Evolutionary conservation across 2,329 filamentous ascomycete genomes (phyloP).

Genomic region (Monosporascus sp.): DNA sequence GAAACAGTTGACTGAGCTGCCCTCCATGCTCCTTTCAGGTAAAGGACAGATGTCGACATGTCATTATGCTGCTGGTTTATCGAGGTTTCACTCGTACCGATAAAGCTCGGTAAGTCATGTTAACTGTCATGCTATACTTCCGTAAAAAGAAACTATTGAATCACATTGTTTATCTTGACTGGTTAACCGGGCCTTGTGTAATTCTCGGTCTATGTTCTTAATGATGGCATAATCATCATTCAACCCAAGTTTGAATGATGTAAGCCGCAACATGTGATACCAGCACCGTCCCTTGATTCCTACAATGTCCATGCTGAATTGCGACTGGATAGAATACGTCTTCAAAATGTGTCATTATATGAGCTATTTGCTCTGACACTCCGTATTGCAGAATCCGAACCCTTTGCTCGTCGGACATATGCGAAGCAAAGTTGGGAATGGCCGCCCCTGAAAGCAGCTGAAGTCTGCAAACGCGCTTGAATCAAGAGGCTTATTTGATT

Average conservation of each 20-base stretch:
- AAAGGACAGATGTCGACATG: not conserved
- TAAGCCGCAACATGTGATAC: not conserved
- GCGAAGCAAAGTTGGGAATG: not conserved
- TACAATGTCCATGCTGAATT: not conserved
- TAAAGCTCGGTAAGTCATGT: not conserved
- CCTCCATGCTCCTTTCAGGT: not conserved
- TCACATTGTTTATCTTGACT: no score
- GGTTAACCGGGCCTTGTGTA: no score
- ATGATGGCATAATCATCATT: no score
- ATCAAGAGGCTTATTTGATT: not conserved
- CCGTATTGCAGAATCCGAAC: no score
- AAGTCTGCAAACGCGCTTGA: not conserved
- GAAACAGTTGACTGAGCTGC: not conserved
- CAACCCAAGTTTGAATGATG: no score
- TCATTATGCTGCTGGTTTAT: not conserved
- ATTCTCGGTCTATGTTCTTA: no score
- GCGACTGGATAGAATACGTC: not conserved
- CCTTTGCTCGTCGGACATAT: not conserved
- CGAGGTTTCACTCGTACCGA: not conserved
- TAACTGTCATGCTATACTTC: not conserved
- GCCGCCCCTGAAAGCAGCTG: not conserved
- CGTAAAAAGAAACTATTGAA: no score
- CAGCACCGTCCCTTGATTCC: not conserved
- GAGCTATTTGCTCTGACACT: not conserved
- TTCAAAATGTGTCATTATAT: not conserved